phyloP scores from a whole-genome alignment of 2,329 filamentous ascomycete genomes.

The Xylariaceae sp. region DNA sequence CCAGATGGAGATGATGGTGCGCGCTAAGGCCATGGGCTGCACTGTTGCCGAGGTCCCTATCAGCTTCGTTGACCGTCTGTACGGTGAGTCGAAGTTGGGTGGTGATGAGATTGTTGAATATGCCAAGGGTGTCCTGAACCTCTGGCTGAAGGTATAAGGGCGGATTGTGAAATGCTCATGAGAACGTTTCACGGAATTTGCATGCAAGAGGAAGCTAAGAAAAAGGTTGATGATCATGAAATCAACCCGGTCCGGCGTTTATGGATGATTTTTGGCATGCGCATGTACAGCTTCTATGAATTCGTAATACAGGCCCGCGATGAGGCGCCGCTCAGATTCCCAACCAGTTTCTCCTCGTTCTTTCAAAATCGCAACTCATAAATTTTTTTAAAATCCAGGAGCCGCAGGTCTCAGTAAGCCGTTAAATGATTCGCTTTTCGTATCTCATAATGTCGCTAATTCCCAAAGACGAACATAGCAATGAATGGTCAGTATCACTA shows the following conservation, averaged over 20 bases:
- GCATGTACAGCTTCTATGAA: slow-evolving; percentile 20
- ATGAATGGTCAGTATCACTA: background rate
- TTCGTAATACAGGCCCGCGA: slow-evolving; percentile 19
- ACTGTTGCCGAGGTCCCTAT: slow-evolving; percentile 94
- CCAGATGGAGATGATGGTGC: slow-evolving; percentile 99
- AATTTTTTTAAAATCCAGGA: background rate
- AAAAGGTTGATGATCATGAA: slow-evolving; percentile 8
- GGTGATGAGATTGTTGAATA: slow-evolving; percentile 96
- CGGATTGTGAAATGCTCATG: background rate
- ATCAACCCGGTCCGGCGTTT: slow-evolving; percentile 22
- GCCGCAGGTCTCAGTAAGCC: background rate
- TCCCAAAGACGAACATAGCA: background rate
- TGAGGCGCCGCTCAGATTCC: slow-evolving; percentile 6
- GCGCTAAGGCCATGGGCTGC: slow-evolving; percentile 92
- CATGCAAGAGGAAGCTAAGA: slow-evolving; percentile 13
- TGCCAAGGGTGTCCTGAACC: slow-evolving; percentile 71
- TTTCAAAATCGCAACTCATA: background rate
- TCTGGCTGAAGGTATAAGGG: slow-evolving; percentile 70
- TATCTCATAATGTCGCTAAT: background rate
- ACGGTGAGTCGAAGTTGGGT: slow-evolving; percentile 91
- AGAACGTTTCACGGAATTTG: slow-evolving; percentile 9
- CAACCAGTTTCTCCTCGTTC: background rate
- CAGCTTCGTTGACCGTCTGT: slow-evolving; percentile 89
- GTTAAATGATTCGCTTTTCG: background rate
- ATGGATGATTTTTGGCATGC: slow-evolving; percentile 20